These are phyloP conservation scores for Kurtzmaniella quercitrusa DNA, from an alignment of 1,139 yeast genomes.

Conservation along the genomic window DNA sequence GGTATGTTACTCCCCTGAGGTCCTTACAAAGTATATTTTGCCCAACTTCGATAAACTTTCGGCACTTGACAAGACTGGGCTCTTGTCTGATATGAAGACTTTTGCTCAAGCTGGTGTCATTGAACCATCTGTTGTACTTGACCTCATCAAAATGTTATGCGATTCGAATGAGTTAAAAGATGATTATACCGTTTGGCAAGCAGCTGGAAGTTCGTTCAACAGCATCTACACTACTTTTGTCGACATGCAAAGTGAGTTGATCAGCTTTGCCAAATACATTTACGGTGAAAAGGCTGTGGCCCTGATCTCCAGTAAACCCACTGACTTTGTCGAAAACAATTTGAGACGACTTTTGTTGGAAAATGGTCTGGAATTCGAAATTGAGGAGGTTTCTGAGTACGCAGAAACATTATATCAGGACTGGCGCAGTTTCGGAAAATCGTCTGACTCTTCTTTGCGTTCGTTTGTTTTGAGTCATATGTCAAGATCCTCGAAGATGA, in stretches of 20 bases:
- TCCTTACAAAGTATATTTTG: constrained; percentile 43
- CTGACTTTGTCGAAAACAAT: constrained; percentile 16
- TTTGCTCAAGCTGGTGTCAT: constrained; percentile 59
- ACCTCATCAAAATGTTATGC: constrained; percentile 39
- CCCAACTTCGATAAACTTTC: constrained; percentile 44
- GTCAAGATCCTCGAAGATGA: constrained; percentile 37
- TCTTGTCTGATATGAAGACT: constrained; percentile 61
- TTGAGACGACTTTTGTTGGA: neutral
- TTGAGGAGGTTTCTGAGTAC: constrained; percentile 44
- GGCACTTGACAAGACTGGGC: constrained; percentile 60
- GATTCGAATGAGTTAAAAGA: constrained; percentile 40
- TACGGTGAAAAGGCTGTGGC: constrained; percentile 38
- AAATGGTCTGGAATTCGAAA: constrained; percentile 12
- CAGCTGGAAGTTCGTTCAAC: constrained; percentile 44
- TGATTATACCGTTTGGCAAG: constrained; percentile 62
- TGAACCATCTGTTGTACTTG: constrained; percentile 41
- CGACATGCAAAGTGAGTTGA: constrained; percentile 35
- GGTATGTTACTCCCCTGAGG: constrained; percentile 53
- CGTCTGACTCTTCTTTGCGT: constrained; percentile 54
- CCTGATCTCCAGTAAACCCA: constrained; percentile 23
- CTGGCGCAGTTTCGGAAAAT: constrained; percentile 29
- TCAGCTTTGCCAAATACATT: constrained; percentile 37
- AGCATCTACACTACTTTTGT: constrained; percentile 45
- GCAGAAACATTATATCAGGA: constrained; percentile 40
- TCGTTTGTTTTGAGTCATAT: constrained; percentile 50